A percentile compares a stretch with the other conserved stretches of the same genome.
Evolutionary conservation across 352 stramenopile species (phyloP).

Genomic region (Globisporangium nunn): DNA sequence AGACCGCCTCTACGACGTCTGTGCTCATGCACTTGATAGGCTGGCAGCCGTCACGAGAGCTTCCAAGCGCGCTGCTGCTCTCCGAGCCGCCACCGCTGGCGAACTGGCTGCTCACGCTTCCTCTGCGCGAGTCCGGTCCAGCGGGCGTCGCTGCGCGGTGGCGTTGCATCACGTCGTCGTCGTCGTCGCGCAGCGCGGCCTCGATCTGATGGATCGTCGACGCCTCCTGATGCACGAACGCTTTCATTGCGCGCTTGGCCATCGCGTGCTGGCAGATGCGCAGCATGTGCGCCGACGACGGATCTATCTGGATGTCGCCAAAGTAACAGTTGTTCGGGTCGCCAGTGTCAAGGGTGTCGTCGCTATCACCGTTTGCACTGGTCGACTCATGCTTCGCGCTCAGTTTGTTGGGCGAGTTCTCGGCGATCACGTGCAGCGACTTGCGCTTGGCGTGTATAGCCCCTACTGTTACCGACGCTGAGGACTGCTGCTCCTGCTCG

Average conservation of each 20-base stretch:
- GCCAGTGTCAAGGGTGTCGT: constrained; percentile 8
- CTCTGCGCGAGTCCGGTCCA: neutral
- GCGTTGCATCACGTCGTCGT: constrained; percentile 35
- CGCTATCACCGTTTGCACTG: constrained; percentile 6
- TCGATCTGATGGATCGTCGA: constrained; percentile 59
- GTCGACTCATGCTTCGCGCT: constrained; percentile 3
- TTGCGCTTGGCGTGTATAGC: constrained; percentile 18
- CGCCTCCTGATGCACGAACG: constrained; percentile 50
- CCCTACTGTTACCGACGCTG: neutral
- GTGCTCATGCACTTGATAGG: constrained; percentile 40
- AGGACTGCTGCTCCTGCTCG: neutral
- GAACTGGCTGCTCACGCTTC: neutral
- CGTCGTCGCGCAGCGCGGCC: constrained; percentile 37
- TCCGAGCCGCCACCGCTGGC: neutral
- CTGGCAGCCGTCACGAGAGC: constrained; percentile 2
- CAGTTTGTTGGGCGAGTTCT: constrained; percentile 5
- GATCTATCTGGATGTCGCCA: constrained; percentile 28
- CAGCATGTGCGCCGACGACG: constrained; percentile 49
- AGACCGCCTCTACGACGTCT: constrained; percentile 37
- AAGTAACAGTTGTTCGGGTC: constrained; percentile 3
- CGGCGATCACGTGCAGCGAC: constrained; percentile 31
- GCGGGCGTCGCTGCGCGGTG: constrained; percentile 12
- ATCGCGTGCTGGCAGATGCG: constrained; percentile 72
- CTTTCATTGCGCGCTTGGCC: constrained; percentile 57
- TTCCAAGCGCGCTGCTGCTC: neutral